These are phyloP conservation scores for Neonectria punicea DNA, from an alignment of 2,329 filamentous ascomycete species.

Conservation along the genomic window DNA sequence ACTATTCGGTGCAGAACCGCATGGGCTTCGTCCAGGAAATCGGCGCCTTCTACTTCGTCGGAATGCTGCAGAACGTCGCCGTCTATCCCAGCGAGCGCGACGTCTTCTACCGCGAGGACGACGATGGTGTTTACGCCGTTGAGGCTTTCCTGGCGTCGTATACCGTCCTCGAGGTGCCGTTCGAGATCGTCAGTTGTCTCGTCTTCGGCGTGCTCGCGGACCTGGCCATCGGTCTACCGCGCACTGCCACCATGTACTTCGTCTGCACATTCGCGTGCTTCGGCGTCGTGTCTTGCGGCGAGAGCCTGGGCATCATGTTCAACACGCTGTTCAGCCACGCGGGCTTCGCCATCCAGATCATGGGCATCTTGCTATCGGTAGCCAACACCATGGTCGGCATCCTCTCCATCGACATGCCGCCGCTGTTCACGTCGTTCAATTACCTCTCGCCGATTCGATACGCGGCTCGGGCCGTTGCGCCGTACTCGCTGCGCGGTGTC, in stretches of 20 bases:
- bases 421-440: conserved; percentile 74
- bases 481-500: conserved; percentile 70
- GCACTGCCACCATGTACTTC: conserved; percentile 73
- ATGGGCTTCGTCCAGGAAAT: conserved; percentile 80
- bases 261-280: conserved; percentile 76
- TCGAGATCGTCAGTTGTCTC: conserved; percentile 73
- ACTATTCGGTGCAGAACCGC: conserved; percentile 76
- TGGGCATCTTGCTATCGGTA: conserved; percentile 74
- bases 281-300: conserved; percentile 78
- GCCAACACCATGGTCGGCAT: conserved; percentile 78
- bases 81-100: conserved; percentile 78
- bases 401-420: conserved; percentile 75
- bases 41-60: conserved; percentile 77
- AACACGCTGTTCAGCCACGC: conserved; percentile 80
- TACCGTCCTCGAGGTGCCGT: conserved; percentile 75
- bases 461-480: conserved; percentile 72
- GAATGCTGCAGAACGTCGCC: conserved; percentile 83
- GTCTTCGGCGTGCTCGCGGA: conserved; percentile 73
- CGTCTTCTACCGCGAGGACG: conserved; percentile 81
- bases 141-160: conserved; percentile 79
- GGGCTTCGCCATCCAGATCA: conserved; percentile 80
- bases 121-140: conserved; percentile 76
- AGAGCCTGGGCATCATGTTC: conserved; percentile 82
- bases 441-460: conserved; percentile 79
- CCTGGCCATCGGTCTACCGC: conserved; percentile 72